Conservation (phyloP, 106 monocot species). For the Dendrobium officinale region DNA sequence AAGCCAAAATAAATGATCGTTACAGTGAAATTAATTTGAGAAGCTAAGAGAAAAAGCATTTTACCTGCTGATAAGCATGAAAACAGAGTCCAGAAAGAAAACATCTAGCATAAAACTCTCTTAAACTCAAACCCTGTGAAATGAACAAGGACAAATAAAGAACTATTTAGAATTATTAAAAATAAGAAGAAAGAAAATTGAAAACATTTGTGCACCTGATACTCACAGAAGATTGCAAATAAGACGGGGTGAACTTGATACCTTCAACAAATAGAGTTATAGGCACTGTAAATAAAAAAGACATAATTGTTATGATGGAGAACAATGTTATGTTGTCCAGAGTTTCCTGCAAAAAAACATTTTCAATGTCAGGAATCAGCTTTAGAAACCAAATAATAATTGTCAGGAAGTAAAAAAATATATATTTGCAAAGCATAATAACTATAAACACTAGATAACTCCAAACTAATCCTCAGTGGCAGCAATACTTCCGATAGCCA, state of each 20-base stretch:
- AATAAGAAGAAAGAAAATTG: neutral
- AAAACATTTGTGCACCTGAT: slow-evolving; percentile 5
- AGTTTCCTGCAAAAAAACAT: slow-evolving; percentile 42
- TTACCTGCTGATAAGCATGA: slow-evolving; percentile 90
- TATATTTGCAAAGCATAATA: neutral
- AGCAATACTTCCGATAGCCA: too few relatives aligned
- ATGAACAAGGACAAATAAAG: neutral
- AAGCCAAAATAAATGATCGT: neutral
- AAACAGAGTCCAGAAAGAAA: slow-evolving; percentile 66
- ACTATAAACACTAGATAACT: neutral
- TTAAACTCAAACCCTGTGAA: slow-evolving; percentile 61
- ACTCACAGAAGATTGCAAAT: slow-evolving; percentile 59
- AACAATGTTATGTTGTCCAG: slow-evolving; percentile 76
- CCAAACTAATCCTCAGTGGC: neutral
- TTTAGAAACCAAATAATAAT: neutral
- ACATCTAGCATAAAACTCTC: slow-evolving; percentile 50
- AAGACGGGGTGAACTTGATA: slow-evolving; percentile 53
- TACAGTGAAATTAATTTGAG: neutral
- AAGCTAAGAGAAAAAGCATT: neutral
- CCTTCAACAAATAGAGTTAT: slow-evolving; percentile 54
- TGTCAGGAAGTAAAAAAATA: neutral
- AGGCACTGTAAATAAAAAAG: slow-evolving; percentile 48
- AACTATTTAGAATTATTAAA: neutral
- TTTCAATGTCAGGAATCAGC: neutral
- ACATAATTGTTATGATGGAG: slow-evolving; percentile 72